Base-by-base conservation (phyloP, 345 rosid genomes). In the Trapa bicornis region DNA sequence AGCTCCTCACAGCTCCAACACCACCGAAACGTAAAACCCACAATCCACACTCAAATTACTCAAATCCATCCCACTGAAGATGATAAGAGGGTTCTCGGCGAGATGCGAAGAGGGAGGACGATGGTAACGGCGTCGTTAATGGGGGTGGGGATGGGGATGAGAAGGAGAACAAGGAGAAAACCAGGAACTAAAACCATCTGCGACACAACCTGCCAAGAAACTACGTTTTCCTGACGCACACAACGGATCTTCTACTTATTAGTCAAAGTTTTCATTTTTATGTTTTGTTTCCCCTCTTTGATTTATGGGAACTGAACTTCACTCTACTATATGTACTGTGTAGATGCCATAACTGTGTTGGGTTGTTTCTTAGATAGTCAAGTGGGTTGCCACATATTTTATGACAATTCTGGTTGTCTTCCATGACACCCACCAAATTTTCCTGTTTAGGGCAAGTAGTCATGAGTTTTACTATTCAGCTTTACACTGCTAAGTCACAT, bases 11-110 rank as follows among this genome's bases (percentile, higher is more conserved):
- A 35, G 68, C 50, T 54, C 56, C 65, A 47, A 47, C 45, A 61
- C 48, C 65, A 54, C 37, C 38, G 57, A 8, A 48, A 50, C 56
- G 14, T 32, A 35, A 48, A 29, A 66, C 72, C 78, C 78, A 77
- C 52, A 38, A 76, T 63, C 48, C 48, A 45, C 2, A 45, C 11
- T 45, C 13, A 7, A 45, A 45, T 6, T 45, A 2, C 48, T 11
- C 13, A 22, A 22, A 22, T 22, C 11, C 7, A 45, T 45, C 48
- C 48, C 6, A 45, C 48, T 45, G 13, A 6, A 45, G 48, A 7
- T 45, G 1, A 53, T 4, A n/a, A n/a, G 29, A n/a, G 60, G 60
- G 60, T 54, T n/a, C 35, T 54, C 35, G 35, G 32, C 60, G 17
- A 22, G 29, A 54, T 54, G 60, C 29, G 37, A 61, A 69, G 74